phyloP scores from a whole-genome alignment of 2,329 filamentous ascomycete species.

The Fusarium burgessii region DNA sequence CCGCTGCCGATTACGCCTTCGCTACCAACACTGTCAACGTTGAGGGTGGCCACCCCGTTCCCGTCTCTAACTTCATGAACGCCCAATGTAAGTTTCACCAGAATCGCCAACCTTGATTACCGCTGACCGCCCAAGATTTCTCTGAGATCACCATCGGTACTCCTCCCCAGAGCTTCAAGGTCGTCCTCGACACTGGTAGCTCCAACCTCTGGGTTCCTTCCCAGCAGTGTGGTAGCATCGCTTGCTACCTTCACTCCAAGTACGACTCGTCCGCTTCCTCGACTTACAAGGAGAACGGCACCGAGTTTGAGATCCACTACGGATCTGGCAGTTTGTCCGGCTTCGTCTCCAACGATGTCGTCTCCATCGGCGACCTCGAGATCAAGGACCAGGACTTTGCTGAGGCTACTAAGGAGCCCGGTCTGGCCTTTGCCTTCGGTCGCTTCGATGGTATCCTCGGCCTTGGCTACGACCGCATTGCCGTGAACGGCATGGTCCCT shows the following conservation, averaged over 20 bases:
- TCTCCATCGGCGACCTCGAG: constrained; percentile 89
- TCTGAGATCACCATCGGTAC: constrained; percentile 94
- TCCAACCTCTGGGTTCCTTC: constrained; percentile 99
- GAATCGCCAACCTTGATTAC: background rate
- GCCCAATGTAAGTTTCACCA: constrained; percentile 83
- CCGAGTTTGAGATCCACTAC: constrained; percentile 91
- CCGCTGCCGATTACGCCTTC: constrained; percentile 82
- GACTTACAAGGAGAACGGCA: constrained; percentile 94
- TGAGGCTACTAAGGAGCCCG: constrained; percentile 94
- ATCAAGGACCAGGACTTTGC: constrained; percentile 94
- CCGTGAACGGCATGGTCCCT: constrained; percentile 94
- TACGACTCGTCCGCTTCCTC: constrained; percentile 93
- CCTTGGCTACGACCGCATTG: constrained; percentile 93
- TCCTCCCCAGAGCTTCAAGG: constrained; percentile 96
- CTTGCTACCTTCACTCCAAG: constrained; percentile 96
- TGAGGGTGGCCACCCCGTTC: constrained; percentile 80
- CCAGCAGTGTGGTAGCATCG: constrained; percentile 89
- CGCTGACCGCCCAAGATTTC: constrained; percentile 75
- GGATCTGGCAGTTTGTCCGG: constrained; percentile 94
- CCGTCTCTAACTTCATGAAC: constrained; percentile 97
- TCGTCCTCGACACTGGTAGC: constrained; percentile 97
- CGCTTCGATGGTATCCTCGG: constrained; percentile 97
- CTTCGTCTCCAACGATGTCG: constrained; percentile 89
- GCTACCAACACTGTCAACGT: constrained; percentile 75
- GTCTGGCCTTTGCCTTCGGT: constrained; percentile 96